Evolutionary conservation across 345 rosid genomes (phyloP), one percentile per base, ranked within the genome.

Genomic region (Microcos paniculata): DNA sequence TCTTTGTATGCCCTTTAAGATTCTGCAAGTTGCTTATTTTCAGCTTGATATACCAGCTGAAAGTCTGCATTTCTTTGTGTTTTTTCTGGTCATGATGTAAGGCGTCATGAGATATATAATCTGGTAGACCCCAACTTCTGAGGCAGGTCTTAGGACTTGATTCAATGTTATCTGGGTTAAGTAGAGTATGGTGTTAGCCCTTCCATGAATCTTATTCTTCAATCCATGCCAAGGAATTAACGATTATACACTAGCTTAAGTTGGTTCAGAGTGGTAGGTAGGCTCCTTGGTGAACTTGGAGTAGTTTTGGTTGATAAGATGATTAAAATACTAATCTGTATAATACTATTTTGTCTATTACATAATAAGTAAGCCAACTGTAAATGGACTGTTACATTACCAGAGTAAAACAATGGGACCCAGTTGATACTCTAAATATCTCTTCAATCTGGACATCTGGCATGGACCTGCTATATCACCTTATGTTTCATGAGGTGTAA

Each of bases 401-500:
- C 43, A 24, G 30, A 61, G 23, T 43, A 43, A 31, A 26, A 72
- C 5, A 61, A 45, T 61, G 43, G 70, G 77, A 14, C 67, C 70
- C 77, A 46, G 58, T 61, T 61, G 70, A 73, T 18, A 73, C 70
- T n/a, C 8, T n/a, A 73, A 8, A 8, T 48, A 62, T 15, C 12
- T 46, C 52, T 74, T 52, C 66, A 3, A 42, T 65, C 64, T 28
- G 61, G 43, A 66, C 72, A 53, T 19, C 19, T 66, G 71, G 64
- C 43, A 18, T 66, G 72, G 28, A 38, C 55, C 19, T 75, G 38
- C 26, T 35, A 30, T 75, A 63, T 40, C 53, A 16, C 72, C 42
- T 75, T 65, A 49, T 5, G 76, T 23, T n/a, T 53, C 48, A 40
- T 49, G 7, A 31, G 71, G 55, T 63, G 71, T 57, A 72, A 55